Percentiles rank a stretch among this genome's conserved stretches.
Evolutionary conservation across 2,329 filamentous ascomycete genomes (phyloP).

Genomic region (Dactylellina cionopaga): DNA sequence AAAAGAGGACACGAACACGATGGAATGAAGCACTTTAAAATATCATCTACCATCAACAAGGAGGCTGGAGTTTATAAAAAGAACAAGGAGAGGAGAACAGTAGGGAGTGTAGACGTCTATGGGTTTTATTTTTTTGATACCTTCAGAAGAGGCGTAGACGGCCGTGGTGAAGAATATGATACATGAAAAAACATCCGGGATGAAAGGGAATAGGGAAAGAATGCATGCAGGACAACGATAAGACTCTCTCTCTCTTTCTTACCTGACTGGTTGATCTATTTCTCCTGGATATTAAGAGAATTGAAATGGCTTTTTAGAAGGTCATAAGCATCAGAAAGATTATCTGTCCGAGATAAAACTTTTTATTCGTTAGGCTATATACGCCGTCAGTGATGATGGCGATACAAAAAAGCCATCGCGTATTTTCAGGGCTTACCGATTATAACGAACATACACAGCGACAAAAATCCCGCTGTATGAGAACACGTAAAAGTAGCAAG

Average conservation of each 20-base stretch:
- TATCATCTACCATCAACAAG: not conserved
- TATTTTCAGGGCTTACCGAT: conserved; percentile 8
- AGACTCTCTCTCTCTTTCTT: not conserved
- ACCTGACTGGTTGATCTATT: conserved; percentile 10
- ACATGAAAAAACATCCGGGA: conserved; percentile 11
- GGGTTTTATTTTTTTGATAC: too few relatives aligned
- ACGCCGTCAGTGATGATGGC: too few relatives aligned
- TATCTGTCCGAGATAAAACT: not conserved
- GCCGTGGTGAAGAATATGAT: conserved; percentile 7
- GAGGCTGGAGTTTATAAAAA: not conserved
- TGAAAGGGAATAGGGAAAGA: not conserved
- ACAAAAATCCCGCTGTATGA: not conserved
- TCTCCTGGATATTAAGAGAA: not conserved
- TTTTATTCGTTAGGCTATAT: too few relatives aligned
- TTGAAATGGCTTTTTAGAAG: conserved; percentile 2
- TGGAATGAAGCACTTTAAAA: not conserved
- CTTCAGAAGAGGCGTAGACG: not conserved
- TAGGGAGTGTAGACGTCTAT: not conserved
- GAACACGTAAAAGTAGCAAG: not conserved
- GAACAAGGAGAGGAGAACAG: not conserved
- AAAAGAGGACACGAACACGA: conserved; percentile 19
- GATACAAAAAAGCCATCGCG: conserved; percentile 8
- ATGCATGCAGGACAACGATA: not conserved
- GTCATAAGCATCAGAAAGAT: conserved; percentile 13
- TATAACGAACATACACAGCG: not conserved